These are phyloP conservation scores for Eucommia ulmoides DNA, from an alignment of 257 asterid species.

Conservation along the genomic window DNA sequence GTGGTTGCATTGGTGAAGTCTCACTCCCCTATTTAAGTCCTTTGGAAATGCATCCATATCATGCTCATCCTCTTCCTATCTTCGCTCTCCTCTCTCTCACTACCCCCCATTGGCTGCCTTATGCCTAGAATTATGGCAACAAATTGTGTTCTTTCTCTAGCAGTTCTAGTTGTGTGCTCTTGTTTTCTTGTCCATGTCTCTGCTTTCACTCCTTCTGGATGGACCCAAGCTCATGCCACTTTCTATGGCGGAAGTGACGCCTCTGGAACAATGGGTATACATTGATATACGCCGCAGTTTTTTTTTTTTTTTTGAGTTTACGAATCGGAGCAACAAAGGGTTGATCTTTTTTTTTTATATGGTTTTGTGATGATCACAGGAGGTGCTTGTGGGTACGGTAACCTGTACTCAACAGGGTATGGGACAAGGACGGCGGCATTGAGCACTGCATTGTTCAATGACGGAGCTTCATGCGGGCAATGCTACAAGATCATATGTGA, in stretches of 20 bases:
- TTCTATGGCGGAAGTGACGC: neutral
- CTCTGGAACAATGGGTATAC: neutral
- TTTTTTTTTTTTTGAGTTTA: no score
- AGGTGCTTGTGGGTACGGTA: slow-evolving; percentile 69
- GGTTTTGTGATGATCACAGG: slow-evolving; percentile 10
- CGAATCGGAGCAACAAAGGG: neutral
- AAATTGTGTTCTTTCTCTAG: neutral
- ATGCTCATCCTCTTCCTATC: neutral
- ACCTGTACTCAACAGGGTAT: slow-evolving; percentile 34
- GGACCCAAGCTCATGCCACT: neutral
- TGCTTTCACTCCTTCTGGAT: neutral
- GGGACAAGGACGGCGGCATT: slow-evolving; percentile 57
- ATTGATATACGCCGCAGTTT: no score
- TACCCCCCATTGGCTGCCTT: neutral
- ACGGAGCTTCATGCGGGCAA: slow-evolving; percentile 55
- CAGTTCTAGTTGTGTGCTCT: neutral
- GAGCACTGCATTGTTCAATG: slow-evolving; percentile 55
- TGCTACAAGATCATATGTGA: slow-evolving; percentile 54
- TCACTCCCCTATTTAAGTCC: neutral
- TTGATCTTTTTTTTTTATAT: neutral
- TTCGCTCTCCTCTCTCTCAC: neutral
- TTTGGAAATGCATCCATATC: neutral
- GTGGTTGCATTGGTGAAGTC: neutral
- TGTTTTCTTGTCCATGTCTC: neutral
- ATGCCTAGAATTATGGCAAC: neutral